Conservation (phyloP, 495 filamentous ascomycete genomes). For the Pyronema omphalodes region DNA sequence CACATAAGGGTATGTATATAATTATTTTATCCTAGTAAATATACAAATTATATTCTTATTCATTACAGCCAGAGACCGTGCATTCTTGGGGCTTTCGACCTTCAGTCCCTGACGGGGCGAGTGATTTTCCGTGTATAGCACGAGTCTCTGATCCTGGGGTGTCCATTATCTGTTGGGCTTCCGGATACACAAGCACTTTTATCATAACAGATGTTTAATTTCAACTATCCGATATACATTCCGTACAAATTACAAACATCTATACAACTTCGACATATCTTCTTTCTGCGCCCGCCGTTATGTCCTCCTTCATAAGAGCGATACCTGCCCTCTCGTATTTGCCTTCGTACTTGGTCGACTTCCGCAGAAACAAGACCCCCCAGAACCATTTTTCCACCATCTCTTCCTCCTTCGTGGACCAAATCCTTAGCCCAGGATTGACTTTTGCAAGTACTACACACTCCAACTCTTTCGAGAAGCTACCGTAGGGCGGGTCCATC, state of each 20-base stretch:
- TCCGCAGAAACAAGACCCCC: not conserved
- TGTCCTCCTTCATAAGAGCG: not conserved
- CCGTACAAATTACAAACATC: not conserved
- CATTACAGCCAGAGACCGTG: too few relatives aligned
- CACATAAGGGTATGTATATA: too few relatives aligned
- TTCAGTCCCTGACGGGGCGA: too few relatives aligned
- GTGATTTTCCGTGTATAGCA: too few relatives aligned
- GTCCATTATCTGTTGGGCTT: too few relatives aligned
- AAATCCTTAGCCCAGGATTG: not conserved
- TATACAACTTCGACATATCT: not conserved
- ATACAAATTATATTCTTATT: too few relatives aligned
- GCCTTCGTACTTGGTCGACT: not conserved
- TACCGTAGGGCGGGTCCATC: not conserved
- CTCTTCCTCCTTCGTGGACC: not conserved
- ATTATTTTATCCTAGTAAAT: too few relatives aligned
- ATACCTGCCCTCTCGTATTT: not conserved
- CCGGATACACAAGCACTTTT: too few relatives aligned
- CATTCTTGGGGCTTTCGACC: too few relatives aligned
- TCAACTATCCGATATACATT: too few relatives aligned
- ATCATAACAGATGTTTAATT: too few relatives aligned
- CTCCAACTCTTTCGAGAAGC: not conserved
- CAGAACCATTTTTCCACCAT: not conserved
- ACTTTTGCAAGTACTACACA: not conserved
- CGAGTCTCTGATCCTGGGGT: too few relatives aligned
- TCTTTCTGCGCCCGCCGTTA: not conserved